These are phyloP conservation scores for Trametes cinnabarina DNA, from an alignment of 768 basidiomycete genomes.

Conservation along the genomic window DNA sequence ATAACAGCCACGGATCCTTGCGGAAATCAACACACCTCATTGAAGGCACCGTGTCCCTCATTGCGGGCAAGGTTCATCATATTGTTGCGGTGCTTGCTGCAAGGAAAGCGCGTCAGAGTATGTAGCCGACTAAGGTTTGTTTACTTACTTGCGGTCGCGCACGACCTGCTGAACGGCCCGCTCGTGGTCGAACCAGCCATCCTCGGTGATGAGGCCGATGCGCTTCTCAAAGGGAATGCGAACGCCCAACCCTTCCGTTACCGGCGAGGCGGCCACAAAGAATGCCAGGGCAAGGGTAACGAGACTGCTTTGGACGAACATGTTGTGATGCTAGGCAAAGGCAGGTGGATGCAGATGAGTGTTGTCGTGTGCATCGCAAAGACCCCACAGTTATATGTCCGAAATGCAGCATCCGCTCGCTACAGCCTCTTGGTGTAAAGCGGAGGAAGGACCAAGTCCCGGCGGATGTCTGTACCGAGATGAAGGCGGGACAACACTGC, in stretches of 20 bases:
- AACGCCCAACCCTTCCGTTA: neutral
- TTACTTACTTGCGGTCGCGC: constrained; percentile 20
- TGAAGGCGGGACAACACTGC: neutral
- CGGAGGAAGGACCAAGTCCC: neutral
- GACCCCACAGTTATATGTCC: neutral
- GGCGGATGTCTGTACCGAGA: neutral
- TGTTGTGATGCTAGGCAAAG: neutral
- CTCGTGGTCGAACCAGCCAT: constrained; percentile 20
- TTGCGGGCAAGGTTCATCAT: constrained; percentile 16
- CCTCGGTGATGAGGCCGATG: neutral
- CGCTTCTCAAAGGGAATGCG: constrained; percentile 17
- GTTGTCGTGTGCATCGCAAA: neutral
- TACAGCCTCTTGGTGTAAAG: neutral
- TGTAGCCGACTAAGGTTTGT: too few species aligned
- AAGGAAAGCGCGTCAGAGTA: too few species aligned
- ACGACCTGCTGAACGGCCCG: constrained; percentile 13
- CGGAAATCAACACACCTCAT: neutral
- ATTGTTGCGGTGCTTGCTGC: constrained; percentile 23
- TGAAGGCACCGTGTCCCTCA: constrained; percentile 14
- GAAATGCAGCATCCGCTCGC: neutral
- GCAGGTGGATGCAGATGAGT: neutral
- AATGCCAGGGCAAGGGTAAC: constrained; percentile 3
- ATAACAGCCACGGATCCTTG: neutral
- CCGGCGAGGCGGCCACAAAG: constrained; percentile 1
- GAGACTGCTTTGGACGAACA: constrained; percentile 5